These are phyloP conservation scores for Sporothrix humicola DNA, from an alignment of 2,329 filamentous ascomycete genomes.

Conservation along the genomic window DNA sequence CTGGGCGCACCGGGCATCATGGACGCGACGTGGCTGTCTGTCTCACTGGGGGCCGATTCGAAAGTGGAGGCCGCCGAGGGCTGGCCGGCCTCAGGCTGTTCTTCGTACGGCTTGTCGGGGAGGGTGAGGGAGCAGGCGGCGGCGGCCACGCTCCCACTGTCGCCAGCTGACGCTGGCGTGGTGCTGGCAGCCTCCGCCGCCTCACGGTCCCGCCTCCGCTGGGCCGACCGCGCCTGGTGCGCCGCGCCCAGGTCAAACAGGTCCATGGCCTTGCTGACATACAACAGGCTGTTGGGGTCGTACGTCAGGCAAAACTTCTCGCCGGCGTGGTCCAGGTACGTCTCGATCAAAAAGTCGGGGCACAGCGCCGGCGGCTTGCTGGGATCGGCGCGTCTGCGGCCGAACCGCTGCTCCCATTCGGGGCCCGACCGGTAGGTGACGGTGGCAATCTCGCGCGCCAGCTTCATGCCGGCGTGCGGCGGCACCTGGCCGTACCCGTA, in stretches of 20 bases:
- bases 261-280: constrained; percentile 99
- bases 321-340: constrained; percentile 95
- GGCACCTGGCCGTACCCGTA: constrained; percentile 87
- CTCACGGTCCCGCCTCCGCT: constrained; percentile 64
- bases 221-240: constrained; percentile 67
- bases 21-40: constrained; percentile 38
- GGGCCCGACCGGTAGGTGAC: constrained; percentile 96
- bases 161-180: no score
- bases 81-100: constrained; percentile 59
- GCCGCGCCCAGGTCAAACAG: constrained; percentile 85
- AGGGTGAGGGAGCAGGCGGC: constrained; percentile 75
- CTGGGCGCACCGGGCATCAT: constrained; percentile 40
- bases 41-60: constrained; percentile 34
- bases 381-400: constrained; percentile 81
- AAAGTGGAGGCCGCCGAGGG: constrained; percentile 47
- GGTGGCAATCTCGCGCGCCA: constrained; percentile 94
- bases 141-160: no score
- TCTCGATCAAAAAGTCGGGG: constrained; percentile 96
- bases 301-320: constrained; percentile 98
- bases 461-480: constrained; percentile 96
- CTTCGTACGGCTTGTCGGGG: constrained; percentile 82
- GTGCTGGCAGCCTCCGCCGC: no score
- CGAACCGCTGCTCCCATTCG: constrained; percentile 97
- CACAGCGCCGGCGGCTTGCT: constrained; percentile 90
- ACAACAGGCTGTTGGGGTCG: constrained; percentile 92